Conservation (phyloP, 2,329 filamentous ascomycete genomes). For the Ceratocystis papillata region DNA sequence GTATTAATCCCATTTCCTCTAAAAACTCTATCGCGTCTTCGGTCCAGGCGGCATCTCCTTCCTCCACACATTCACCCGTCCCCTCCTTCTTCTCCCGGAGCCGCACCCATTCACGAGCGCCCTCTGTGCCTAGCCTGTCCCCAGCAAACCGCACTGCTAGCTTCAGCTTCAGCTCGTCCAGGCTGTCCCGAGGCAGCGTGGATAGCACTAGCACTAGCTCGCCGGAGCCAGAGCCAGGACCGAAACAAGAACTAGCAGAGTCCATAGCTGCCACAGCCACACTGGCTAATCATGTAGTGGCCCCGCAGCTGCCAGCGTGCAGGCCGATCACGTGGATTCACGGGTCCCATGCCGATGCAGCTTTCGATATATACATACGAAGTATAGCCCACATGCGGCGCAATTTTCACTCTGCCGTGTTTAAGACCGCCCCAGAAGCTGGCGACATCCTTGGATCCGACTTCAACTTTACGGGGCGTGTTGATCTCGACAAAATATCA, state of each 20-base stretch:
- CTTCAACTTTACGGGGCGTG: constrained; percentile 48
- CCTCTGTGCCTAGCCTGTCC: neutral
- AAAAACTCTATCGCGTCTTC: constrained; percentile 6
- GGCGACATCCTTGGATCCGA: constrained; percentile 41
- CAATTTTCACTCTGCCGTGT: constrained; percentile 39
- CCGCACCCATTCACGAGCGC: neutral
- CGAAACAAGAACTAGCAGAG: neutral
- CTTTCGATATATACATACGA: constrained; percentile 45
- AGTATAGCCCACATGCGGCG: constrained; percentile 32
- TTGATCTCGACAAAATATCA: constrained; percentile 47
- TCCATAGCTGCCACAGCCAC: no score
- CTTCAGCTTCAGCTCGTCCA: neutral
- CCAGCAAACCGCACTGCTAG: neutral
- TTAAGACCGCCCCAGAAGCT: constrained; percentile 42
- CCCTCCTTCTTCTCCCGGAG: neutral
- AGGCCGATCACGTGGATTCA: constrained; percentile 50
- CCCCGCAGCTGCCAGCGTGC: constrained; percentile 23
- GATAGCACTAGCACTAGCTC: neutral
- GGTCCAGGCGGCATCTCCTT: neutral
- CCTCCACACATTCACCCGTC: neutral
- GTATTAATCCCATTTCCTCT: neutral
- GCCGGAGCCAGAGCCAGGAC: neutral
- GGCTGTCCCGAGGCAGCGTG: neutral
- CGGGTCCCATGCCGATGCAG: constrained; percentile 41
- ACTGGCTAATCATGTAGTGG: constrained; percentile 24